Conservation (phyloP, 1,284 basidiomycete species). For the Ceratobasidium sp. region DNA sequence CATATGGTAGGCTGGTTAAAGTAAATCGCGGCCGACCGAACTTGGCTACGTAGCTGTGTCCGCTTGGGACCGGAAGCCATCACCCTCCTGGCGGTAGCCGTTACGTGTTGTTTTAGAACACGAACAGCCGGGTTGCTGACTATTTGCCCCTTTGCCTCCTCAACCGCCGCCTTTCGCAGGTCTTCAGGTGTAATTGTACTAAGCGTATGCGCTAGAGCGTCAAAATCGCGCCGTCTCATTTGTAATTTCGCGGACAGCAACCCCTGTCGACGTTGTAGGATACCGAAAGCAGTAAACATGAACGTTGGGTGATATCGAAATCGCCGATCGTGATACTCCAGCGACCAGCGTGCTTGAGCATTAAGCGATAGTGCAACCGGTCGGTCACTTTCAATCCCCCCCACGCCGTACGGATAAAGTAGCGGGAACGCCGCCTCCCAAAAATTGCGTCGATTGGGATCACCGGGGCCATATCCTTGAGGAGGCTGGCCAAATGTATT, state of each 20-base stretch:
- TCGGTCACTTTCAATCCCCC: slow-evolving; percentile 57
- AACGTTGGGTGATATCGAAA: slow-evolving; percentile 58
- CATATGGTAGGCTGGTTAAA: slow-evolving; percentile 50
- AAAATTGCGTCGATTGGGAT: slow-evolving; percentile 39
- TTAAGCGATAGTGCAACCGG: slow-evolving; percentile 53
- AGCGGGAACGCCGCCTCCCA: slow-evolving; percentile 56
- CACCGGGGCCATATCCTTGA: not conserved
- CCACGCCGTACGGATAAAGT: slow-evolving; percentile 62
- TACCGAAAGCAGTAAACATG: slow-evolving; percentile 58
- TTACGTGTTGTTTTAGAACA: slow-evolving; percentile 40
- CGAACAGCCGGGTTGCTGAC: slow-evolving; percentile 26
- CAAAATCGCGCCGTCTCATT: slow-evolving; percentile 47
- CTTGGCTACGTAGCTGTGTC: slow-evolving; percentile 50
- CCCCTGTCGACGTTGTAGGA: slow-evolving; percentile 53
- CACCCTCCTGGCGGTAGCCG: slow-evolving; percentile 39
- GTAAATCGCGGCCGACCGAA: slow-evolving; percentile 54
- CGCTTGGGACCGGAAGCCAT: slow-evolving; percentile 51
- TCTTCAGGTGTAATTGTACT: slow-evolving; percentile 30
- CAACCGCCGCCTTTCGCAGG: slow-evolving; percentile 46
- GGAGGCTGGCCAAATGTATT: slow-evolving; percentile 27
- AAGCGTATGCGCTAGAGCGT: not conserved
- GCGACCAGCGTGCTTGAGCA: slow-evolving; percentile 58
- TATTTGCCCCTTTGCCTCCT: slow-evolving; percentile 19
- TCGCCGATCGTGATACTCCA: slow-evolving; percentile 58
- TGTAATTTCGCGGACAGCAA: slow-evolving; percentile 47